phyloP scores from a whole-genome alignment of 768 basidiomycete genomes.

The Boletus fagicola region DNA sequence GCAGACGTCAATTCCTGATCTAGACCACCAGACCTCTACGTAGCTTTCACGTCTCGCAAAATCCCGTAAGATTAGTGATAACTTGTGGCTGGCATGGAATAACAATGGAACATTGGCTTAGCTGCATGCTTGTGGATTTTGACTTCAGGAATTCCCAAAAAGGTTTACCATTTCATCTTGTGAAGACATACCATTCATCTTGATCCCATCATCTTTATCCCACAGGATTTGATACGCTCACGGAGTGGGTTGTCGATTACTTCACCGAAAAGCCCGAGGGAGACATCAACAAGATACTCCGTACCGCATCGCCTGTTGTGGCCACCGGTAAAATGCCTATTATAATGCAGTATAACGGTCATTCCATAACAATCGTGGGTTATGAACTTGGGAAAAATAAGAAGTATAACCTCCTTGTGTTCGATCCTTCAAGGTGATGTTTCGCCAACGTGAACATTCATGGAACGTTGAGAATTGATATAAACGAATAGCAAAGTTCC shows the following conservation, averaged over 20 bases:
- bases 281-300: conserved; percentile 53
- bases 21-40: conserved; percentile 57
- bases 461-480: conserved; percentile 1
- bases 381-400: conserved; percentile 67
- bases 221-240: conserved; percentile 47
- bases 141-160: conserved; percentile 41
- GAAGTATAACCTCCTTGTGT: conserved; percentile 61
- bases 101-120: conserved; percentile 23
- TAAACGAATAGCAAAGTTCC: conserved; percentile 10
- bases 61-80: conserved; percentile 63
- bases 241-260: conserved; percentile 75
- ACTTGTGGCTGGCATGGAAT: neutral
- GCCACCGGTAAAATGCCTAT: conserved; percentile 72
- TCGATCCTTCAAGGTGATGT: conserved; percentile 72
- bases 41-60: conserved; percentile 73
- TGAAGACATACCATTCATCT: neutral
- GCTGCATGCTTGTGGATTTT: conserved; percentile 67
- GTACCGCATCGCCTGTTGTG: conserved; percentile 48
- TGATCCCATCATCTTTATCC: conserved; percentile 3
- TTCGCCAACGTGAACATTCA: conserved; percentile 3
- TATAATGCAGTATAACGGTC: conserved; percentile 78
- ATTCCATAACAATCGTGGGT: conserved; percentile 86
- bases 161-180: conserved; percentile 36
- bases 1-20: neutral
- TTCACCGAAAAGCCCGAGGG: conserved; percentile 46